phyloP scores from a whole-genome alignment of 495 filamentous ascomycete genomes.

The Penicillium lividum region DNA sequence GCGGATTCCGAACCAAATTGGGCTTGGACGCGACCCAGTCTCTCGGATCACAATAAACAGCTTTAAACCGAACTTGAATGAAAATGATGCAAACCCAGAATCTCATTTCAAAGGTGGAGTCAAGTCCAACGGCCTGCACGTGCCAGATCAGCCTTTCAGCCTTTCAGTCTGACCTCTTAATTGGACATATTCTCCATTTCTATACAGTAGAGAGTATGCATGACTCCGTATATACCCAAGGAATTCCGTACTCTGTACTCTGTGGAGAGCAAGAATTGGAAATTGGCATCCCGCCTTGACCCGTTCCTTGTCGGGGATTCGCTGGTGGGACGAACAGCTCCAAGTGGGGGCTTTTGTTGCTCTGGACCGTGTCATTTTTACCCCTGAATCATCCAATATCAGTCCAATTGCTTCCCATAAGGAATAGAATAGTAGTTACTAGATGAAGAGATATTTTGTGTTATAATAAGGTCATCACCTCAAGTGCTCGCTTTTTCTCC shows the following conservation, averaged over 20 bases:
- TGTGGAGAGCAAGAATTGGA: too few relatives aligned
- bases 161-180: not conserved
- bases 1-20: too few relatives aligned
- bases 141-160: slow-evolving; percentile 6
- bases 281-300: too few relatives aligned
- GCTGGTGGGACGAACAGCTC: slow-evolving; percentile 26
- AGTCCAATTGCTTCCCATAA: not conserved
- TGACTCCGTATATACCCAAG: too few relatives aligned
- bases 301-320: slow-evolving; percentile 19
- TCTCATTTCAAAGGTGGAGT: not conserved
- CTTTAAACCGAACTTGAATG: too few relatives aligned
- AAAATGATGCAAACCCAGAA: too few relatives aligned
- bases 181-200: not conserved
- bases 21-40: too few relatives aligned
- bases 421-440: not conserved
- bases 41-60: too few relatives aligned
- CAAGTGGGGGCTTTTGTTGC: slow-evolving; percentile 21
- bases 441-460: not conserved
- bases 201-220: not conserved
- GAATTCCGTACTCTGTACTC: too few relatives aligned
- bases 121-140: slow-evolving; percentile 20
- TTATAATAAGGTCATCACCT: too few relatives aligned
- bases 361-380: slow-evolving; percentile 23
- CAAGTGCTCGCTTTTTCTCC: not conserved
- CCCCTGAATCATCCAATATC: slow-evolving; percentile 29